Conservation (phyloP, 495 filamentous ascomycete genomes). For the Lophiostoma macrostomum region DNA sequence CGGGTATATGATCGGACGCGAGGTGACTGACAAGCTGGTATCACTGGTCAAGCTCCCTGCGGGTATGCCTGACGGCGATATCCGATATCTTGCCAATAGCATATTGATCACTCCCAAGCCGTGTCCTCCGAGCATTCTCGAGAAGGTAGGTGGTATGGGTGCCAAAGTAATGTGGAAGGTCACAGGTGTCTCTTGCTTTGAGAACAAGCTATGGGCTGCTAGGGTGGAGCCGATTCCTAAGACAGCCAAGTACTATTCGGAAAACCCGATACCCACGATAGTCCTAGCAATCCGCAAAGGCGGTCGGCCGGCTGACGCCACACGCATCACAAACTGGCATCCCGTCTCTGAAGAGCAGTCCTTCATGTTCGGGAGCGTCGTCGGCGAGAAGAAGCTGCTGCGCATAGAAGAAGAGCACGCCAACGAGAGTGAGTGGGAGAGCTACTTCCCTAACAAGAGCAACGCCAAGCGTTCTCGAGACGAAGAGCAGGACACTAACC, state of each 20-base stretch:
- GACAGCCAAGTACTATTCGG: constrained; percentile 64
- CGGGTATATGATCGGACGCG: constrained; percentile 76
- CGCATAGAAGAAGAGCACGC: constrained; percentile 69
- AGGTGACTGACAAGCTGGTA: constrained; percentile 67
- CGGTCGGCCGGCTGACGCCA: constrained; percentile 73
- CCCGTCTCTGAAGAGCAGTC: constrained; percentile 63
- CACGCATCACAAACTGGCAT: constrained; percentile 81
- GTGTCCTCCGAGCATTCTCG: constrained; percentile 61
- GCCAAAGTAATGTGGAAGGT: constrained; percentile 79
- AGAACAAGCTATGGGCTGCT: constrained; percentile 85
- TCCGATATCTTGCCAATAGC: constrained; percentile 83
- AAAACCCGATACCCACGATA: constrained; percentile 52
- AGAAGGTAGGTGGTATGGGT: constrained; percentile 82
- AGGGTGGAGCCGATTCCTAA: constrained; percentile 68
- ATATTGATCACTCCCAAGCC: constrained; percentile 82
- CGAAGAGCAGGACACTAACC: constrained; percentile 44
- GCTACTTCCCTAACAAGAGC: constrained; percentile 52
- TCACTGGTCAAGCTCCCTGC: constrained; percentile 61
- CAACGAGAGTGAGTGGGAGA: constrained; percentile 57
- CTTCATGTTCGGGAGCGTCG: constrained; percentile 70
- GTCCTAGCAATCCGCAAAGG: constrained; percentile 52
- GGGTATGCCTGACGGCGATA: constrained; percentile 55
- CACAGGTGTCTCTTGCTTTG: constrained; percentile 66
- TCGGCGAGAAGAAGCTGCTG: constrained; percentile 82
- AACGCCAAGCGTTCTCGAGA: constrained; percentile 55